Conservation (phyloP, 352 stramenopile species). For the Pythium angustatum region DNA sequence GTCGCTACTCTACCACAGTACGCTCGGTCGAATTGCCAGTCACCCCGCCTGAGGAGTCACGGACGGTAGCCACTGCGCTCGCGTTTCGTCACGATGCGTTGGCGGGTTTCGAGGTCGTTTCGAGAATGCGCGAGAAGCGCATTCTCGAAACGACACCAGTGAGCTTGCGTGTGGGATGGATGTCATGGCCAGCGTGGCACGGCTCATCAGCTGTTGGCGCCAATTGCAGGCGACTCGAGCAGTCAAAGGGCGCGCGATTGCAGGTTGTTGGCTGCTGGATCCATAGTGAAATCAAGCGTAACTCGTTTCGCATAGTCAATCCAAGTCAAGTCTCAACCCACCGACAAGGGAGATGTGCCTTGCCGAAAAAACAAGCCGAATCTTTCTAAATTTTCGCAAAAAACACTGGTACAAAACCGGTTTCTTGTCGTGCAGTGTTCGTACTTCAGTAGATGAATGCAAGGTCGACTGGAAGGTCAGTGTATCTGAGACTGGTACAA, state of each 20-base stretch:
- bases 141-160: constrained; percentile 20
- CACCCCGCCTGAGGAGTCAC: background rate
- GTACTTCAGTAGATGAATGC: constrained; percentile 1
- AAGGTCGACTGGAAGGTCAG: no score
- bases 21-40: background rate
- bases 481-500: no score
- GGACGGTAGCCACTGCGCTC: background rate
- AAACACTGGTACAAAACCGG: constrained; percentile 1
- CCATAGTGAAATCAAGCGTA: constrained; percentile 15
- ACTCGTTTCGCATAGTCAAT: constrained; percentile 11
- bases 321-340: constrained; percentile 28
- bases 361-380: background rate
- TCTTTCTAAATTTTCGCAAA: constrained; percentile 3
- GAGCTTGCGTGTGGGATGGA: background rate
- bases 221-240: background rate
- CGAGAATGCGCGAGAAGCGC: constrained; percentile 22
- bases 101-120: constrained; percentile 14
- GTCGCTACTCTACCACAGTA: constrained; percentile 3
- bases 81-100: constrained; percentile 18
- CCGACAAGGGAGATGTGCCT: background rate
- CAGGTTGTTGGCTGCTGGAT: background rate
- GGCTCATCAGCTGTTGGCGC: constrained; percentile 1
- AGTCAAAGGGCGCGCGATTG: background rate
- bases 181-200: constrained; percentile 11
- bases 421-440: background rate